Conservation (phyloP, 148 eudicot species). For the Dianthus caryophyllus region DNA sequence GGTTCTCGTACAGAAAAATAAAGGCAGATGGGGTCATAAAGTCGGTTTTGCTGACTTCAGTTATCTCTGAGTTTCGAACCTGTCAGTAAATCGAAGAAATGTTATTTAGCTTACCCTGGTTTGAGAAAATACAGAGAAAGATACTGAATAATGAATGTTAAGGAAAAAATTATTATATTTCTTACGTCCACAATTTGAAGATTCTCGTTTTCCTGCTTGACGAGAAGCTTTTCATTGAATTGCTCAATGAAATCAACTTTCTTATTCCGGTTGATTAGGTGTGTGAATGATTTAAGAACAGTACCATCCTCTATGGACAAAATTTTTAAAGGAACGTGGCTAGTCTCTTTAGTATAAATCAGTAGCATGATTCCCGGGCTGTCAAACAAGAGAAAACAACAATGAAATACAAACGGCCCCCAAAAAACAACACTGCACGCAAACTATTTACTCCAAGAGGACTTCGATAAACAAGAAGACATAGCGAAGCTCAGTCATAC, state of each 20-base stretch:
- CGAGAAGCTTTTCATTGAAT: conserved; percentile 95
- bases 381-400: conserved; percentile 20
- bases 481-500: no score
- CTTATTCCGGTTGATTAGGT: conserved; percentile 83
- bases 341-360: conserved; percentile 62
- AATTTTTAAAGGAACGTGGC: conserved; percentile 85
- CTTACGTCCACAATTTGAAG: conserved; percentile 94
- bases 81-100: conserved; percentile 28
- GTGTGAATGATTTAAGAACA: conserved; percentile 87
- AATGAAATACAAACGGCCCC: not conserved
- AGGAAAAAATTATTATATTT: not conserved
- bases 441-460: no score
- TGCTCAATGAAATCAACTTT: conserved; percentile 98
- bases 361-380: conserved; percentile 96
- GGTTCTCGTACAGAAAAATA: conserved; percentile 89
- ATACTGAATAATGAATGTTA: not conserved
- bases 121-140: not conserved
- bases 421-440: not conserved
- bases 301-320: conserved; percentile 96
- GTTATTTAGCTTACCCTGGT: not conserved
- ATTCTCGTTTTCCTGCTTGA: conserved; percentile 95
- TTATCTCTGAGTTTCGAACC: conserved; percentile 79
- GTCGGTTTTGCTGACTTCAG: conserved; percentile 82
- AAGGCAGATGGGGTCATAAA: conserved; percentile 99
- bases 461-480: no score